Conservation (phyloP, 2,329 filamentous ascomycete genomes). For the Polytolypa hystricis region DNA sequence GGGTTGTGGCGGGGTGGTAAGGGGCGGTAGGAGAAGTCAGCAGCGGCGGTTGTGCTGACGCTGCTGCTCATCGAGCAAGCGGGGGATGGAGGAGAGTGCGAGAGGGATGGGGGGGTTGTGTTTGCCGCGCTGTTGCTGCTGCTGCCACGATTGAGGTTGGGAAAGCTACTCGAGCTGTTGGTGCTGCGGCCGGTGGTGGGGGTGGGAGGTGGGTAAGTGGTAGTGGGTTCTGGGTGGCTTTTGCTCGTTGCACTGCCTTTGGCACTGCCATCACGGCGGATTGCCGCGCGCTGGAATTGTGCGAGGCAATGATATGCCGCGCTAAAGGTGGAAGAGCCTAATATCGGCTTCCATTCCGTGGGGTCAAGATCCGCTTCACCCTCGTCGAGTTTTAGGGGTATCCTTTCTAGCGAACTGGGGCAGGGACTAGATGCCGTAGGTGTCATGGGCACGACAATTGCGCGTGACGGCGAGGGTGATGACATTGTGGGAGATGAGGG, state of each 20-base stretch:
- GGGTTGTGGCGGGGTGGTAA: neutral
- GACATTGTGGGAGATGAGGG: slow-evolving; percentile 26
- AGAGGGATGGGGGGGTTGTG: slow-evolving; percentile 21
- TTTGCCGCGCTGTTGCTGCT: slow-evolving; percentile 12
- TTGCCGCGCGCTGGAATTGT: slow-evolving; percentile 27
- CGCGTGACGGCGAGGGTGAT: slow-evolving; percentile 15
- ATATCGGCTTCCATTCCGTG: slow-evolving; percentile 38
- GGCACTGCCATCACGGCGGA: neutral
- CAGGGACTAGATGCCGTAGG: slow-evolving; percentile 9
- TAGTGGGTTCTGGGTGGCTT: slow-evolving; percentile 6
- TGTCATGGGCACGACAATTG: slow-evolving; percentile 21
- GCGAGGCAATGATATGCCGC: slow-evolving; percentile 36
- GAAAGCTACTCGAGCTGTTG: too few species aligned
- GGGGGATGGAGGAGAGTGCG: slow-evolving; percentile 27
- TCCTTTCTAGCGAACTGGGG: slow-evolving; percentile 22
- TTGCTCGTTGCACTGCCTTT: neutral
- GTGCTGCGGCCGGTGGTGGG: slow-evolving; percentile 15
- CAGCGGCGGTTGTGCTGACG: slow-evolving; percentile 22
- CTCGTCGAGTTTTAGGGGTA: slow-evolving; percentile 28
- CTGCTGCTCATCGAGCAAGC: slow-evolving; percentile 30
- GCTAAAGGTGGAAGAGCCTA: slow-evolving; percentile 20
- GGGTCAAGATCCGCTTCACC: slow-evolving; percentile 37
- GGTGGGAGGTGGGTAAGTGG: slow-evolving; percentile 12
- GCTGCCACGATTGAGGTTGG: slow-evolving; percentile 15
- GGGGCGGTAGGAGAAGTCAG: slow-evolving; percentile 22